phyloP scores from a whole-genome alignment of 73 alveolate species.

The Diophrys appendiculata region DNA sequence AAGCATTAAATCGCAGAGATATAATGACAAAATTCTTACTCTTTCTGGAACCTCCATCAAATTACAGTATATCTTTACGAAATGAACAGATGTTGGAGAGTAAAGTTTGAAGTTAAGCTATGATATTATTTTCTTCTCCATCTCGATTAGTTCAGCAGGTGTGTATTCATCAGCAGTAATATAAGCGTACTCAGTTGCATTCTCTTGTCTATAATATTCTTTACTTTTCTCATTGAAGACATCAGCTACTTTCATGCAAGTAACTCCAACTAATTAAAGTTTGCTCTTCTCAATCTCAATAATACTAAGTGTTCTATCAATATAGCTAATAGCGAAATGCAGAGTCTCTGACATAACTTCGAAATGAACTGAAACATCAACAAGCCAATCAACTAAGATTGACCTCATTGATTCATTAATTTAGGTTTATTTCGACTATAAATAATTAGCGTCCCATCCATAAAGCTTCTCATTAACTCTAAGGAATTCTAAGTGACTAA shows the following conservation, averaged over 20 bases:
- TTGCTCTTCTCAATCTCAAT: conserved; percentile 69
- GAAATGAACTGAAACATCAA: conserved; percentile 95
- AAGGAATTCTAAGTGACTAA: background rate
- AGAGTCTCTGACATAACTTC: conserved; percentile 92
- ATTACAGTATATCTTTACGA: conserved; percentile 32
- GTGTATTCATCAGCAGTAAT: conserved; percentile 90
- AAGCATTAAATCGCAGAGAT: conserved; percentile 45
- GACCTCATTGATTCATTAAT: conserved; percentile 49
- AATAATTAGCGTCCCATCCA: background rate
- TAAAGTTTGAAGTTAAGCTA: conserved; percentile 63
- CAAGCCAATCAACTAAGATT: conserved; percentile 95
- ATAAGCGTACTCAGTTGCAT: conserved; percentile 85
- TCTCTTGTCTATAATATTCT: conserved; percentile 90
- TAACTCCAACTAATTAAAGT: conserved; percentile 93
- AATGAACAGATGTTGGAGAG: conserved; percentile 60
- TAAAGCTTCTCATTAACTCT: background rate
- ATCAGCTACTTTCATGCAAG: conserved; percentile 96
- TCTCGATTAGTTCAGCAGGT: conserved; percentile 62
- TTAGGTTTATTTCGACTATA: conserved; percentile 3
- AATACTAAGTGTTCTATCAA: conserved; percentile 79
- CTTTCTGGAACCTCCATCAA: conserved; percentile 13
- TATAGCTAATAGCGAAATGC: conserved; percentile 77
- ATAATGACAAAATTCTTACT: conserved; percentile 8
- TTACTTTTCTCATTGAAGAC: conserved; percentile 87
- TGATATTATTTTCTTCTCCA: conserved; percentile 69